Percentiles rank a stretch among this genome's conserved stretches.
Evolutionary conservation across 2,329 filamentous ascomycete genomes (phyloP).

Genomic region (Onygenales sp.): DNA sequence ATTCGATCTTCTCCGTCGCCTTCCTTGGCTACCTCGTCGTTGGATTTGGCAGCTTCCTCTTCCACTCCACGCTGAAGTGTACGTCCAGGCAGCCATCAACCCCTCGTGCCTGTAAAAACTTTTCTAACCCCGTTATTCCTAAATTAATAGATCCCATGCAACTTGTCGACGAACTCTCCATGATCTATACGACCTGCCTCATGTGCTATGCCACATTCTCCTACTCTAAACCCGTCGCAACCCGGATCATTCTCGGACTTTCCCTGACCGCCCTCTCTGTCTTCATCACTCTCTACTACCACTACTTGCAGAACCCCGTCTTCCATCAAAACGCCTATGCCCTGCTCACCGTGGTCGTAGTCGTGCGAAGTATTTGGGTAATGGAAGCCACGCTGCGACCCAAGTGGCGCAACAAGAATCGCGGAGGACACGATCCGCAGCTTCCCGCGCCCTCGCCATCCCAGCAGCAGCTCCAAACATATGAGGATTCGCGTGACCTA

Average conservation of each 20-base stretch:
- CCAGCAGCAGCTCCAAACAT: constrained; percentile 36
- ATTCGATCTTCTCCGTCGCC: constrained; percentile 62
- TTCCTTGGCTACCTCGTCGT: constrained; percentile 55
- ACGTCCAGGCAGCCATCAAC: constrained; percentile 11
- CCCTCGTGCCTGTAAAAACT: neutral
- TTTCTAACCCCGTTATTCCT: constrained; percentile 13
- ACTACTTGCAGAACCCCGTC: constrained; percentile 67
- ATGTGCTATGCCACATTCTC: constrained; percentile 68
- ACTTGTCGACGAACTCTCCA: constrained; percentile 59
- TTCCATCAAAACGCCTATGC: constrained; percentile 79
- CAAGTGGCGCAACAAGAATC: constrained; percentile 40
- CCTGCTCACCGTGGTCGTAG: constrained; percentile 58
- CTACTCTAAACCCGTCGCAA: constrained; percentile 48
- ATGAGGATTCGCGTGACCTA: constrained; percentile 46
- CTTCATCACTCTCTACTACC: constrained; percentile 72
- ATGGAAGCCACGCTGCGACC: constrained; percentile 62
- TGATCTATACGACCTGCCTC: constrained; percentile 63
- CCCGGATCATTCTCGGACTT: constrained; percentile 47
- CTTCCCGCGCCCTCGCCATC: constrained; percentile 21
- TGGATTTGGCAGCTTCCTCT: constrained; percentile 52
- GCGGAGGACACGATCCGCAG: constrained; percentile 35
- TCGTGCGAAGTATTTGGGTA: constrained; percentile 65
- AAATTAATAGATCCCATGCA: constrained; percentile 54
- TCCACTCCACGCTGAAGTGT: constrained; percentile 56
- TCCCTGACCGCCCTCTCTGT: constrained; percentile 46